Evolutionary conservation across 352 stramenopile species (phyloP), one percentile per base, ranked within the genome.

Genomic region (Pythium biforme): DNA sequence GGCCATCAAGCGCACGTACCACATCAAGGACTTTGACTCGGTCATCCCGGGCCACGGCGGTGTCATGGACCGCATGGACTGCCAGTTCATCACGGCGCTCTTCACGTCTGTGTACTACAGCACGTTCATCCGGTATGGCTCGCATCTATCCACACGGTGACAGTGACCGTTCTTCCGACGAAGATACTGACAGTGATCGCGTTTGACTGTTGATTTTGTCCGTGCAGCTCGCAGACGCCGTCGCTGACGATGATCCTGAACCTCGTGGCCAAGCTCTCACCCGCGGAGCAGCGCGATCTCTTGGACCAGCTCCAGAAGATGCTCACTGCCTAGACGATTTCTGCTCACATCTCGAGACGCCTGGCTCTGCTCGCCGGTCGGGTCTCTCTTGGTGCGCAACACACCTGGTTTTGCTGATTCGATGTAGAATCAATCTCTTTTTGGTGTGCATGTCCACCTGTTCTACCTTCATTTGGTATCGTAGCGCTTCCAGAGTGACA

Each of bases 11-110:
- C 89, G 98, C 49, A 98, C 97, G 25, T 99, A 99, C 80, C 89
- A 95, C 48, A 86, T 99, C 51, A 99, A 99, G 80, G 98, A 99
- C 79, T 99, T 99, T 75, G 97, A 98, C 64, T 96, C 88, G 26
- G 80, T 99, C 47, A 99, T 99, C 60, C 98, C 97, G 2, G 97
- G 97, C 54, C 98, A 99, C 69, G 96, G 96, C 47, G 96, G 96
- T 29, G 80, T 99, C 56, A 98, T 97, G 84, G 96, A 99, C 69
- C 89, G 96, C 48, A 98, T 99, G 90, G 96, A 99, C 76, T 99
- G 96, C 70, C 94, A 99, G 72, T 86, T 98, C 57, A 91, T 98
- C 77, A 98, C 97, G 64, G 80, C 90, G 48, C 77, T 97, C 25
- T 98, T 97, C 71, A 98, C 94, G 29, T 97, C 91, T 51, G 94